phyloP scores from a whole-genome alignment of 768 basidiomycete species.

The Chalciporus chontae region DNA sequence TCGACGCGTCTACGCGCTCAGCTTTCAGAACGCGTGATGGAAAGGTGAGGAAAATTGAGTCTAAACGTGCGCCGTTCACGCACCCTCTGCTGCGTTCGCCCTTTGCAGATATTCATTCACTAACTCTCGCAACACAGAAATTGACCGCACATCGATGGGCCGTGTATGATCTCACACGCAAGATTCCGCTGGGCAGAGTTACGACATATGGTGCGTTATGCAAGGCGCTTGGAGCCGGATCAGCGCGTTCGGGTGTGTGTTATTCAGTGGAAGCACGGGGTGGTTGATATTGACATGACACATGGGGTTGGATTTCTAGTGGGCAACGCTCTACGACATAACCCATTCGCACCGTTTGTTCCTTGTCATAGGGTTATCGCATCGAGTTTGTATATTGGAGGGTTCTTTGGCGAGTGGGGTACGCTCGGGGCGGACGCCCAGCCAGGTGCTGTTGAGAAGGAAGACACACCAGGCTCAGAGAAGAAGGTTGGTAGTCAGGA shows the following conservation, averaged over 20 bases:
- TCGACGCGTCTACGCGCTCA: slow-evolving; percentile 10
- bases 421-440: slow-evolving; percentile 9
- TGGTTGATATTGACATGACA: not conserved
- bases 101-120: not conserved
- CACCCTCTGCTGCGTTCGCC: not conserved
- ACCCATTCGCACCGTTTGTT: slow-evolving; percentile 64
- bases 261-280: not conserved
- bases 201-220: slow-evolving; percentile 57
- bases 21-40: slow-evolving; percentile 25
- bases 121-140: slow-evolving; percentile 29
- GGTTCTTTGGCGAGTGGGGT: slow-evolving; percentile 63
- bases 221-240: slow-evolving; percentile 46
- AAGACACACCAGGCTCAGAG: slow-evolving; percentile 20
- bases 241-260: slow-evolving; percentile 58
- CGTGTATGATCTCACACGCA: slow-evolving; percentile 52
- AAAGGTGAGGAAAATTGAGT: slow-evolving; percentile 22
- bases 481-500: not conserved
- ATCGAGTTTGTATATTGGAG: slow-evolving; percentile 56
- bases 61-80: not conserved
- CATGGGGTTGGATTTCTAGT: slow-evolving; percentile 32
- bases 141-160: slow-evolving; percentile 56
- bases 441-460: slow-evolving; percentile 4
- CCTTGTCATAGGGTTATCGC: slow-evolving; percentile 73
- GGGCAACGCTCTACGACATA: slow-evolving; percentile 59
- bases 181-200: slow-evolving; percentile 50